Base-by-base conservation (phyloP, 2,329 filamentous ascomycete species). In the Raffaelea arxii region DNA sequence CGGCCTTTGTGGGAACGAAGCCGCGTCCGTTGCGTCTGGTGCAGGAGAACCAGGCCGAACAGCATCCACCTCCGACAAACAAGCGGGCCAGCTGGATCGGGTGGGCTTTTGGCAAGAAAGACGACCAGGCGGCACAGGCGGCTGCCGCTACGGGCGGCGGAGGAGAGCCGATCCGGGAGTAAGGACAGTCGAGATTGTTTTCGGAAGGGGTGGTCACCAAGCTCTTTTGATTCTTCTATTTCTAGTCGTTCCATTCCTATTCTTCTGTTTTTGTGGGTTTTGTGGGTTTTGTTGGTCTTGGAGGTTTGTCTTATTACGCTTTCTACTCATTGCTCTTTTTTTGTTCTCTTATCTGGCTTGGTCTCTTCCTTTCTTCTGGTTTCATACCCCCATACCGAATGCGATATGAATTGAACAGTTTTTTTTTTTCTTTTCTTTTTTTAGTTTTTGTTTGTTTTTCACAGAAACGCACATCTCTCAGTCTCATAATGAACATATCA, bases 1-100 rank as follows among this genome's bases (percentile, higher is more conserved):
- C 69, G 49, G 77, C 72, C 32, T 66, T 77, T 47, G 77, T 76
- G 4, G 79, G 79, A 39, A 83, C 82, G 58, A 92, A 92, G 65
- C 81, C 94, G 49, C 77, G 90, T 30, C 91, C 91, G 6, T 69
- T 98, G 53, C 77, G 91, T 16, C 73, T 98, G 25, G 89, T 97
- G 41, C 86, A 92, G 65, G 87, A 94, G 66, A 83, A 83, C 54
- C 61, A 62, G 19, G 63, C 69, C 44, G 62, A 59, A 25, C n/a
- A n/a, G n/a, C n/a, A n/a, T n/a, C n/a, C n/a, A n/a, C n/a, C n/a
- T n/a, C 60, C 65, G 46, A 62, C 65, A 18, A 75, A 74, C 57
- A 83, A 82, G 67, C 68, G 80, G 41, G 68, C 71, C 19, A 83
- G 78, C 61, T 84, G 80, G 80, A 74, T 82, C 48, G 77, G 77